Evolutionary conservation across 2,329 filamentous ascomycete species (phyloP), one percentile per base, ranked within the genome.

Genomic region (Colletotrichum sp.): DNA sequence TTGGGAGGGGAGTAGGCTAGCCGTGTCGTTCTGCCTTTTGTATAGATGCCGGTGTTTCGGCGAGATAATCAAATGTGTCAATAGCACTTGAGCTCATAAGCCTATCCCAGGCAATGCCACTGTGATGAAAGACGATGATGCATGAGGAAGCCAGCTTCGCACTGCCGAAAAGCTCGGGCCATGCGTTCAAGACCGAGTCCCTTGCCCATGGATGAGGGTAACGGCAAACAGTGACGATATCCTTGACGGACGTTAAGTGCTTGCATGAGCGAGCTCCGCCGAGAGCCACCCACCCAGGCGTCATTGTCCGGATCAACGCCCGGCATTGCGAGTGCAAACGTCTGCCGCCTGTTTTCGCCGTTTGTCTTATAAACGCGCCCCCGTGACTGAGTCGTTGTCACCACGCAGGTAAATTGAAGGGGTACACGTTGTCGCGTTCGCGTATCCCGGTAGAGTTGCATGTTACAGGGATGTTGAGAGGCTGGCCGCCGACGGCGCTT

Each of bases 1-100:
- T 26, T 80, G 7, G 80, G 80, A 2, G 78, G 76, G 5, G 76
- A 79, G 8, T 68, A 68, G 30, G 63, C 72, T 7, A 81, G 80
- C 69, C 78, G 79, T 44, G 73, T 81, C 0, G 64, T 81, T 32
- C n/a, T 72, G 18, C 60, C 72, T 2, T 75, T 72, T 30, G 52
- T 75, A 5, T 67, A 71, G 72, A 70, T 36, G 16, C 39, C 39
- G 26, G 18, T 21, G 18, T 16, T 52, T 6, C 24, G 55, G 21
- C 15, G 9, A 2, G 55, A 59, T 59, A 18, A 59, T 30, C 55
- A 26, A 30, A 4, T 59, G 24, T n/a, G 21, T 16, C 24, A 59
- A 13, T 12, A 21, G 44, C 44, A 13, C 3, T 21, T 21, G 0
- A 21, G 44, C 44, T 3, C 44, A 0, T 52, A 0, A 21, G 6